Base-by-base conservation (phyloP, 441 rosid species). In the Arabidopsis hybrid region DNA sequence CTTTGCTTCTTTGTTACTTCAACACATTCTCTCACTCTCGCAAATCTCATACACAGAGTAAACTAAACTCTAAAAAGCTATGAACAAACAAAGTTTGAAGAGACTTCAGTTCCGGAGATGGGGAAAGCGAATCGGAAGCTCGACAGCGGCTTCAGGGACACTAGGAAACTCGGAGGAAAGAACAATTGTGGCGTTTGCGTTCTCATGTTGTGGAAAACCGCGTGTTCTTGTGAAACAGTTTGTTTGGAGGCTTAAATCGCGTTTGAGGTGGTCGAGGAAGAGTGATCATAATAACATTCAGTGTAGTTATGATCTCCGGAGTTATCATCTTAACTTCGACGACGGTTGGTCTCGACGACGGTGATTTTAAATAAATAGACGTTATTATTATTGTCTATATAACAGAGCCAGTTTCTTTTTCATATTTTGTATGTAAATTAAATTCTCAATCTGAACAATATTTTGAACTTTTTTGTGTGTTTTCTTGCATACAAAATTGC, bases 261-360 rank as follows among this genome's bases (percentile, higher is more conserved):
- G 78, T 58, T 83, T 84, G 80, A 83, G 71, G 34, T 12, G 39
- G 66, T 61, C 66, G 50, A 12, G 70, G 40, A 78, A 62, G 69
- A 78, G 65, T 38, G 76, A 40, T 53, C n/a, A 35, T 60, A 84
- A 60, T 49, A 85, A 73, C 36, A 55, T 80, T 65, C 73, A 67
- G 75, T 89, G 60, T 81, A 85, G 86, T 71, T 91, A 88, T 69
- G 96, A 88, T 75, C 73, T 83, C 17, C 75, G 78, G 40, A 88
- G 89, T 78, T 87, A 89, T 79, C 77, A 88, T 66, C 84, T 84
- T 1, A 88, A 89, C 71, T 87, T 91, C 3, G 89, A 91, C 59
- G 92, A 88, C 18, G 89, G 88, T 68, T 53, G 67, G 73, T 67
- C 74, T 6, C 73, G 60, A 13, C 61, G 67, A 18, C 55, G 78